These are phyloP conservation scores for Hypoxylon sp. DNA, from an alignment of 2,329 filamentous ascomycete genomes.

Conservation along the genomic window DNA sequence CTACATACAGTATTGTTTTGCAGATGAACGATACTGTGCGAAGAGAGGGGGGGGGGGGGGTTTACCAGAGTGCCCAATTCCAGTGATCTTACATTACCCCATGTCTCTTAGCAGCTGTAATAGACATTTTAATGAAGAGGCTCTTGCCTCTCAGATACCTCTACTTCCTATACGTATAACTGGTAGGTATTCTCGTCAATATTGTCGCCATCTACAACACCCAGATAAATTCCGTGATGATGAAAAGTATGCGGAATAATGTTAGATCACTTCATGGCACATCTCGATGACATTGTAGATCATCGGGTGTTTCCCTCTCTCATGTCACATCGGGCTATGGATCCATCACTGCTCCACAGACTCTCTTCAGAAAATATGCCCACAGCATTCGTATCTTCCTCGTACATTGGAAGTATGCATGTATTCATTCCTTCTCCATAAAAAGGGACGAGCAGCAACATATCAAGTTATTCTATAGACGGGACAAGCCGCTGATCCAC, in stretches of 20 bases:
- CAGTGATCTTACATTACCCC: background rate
- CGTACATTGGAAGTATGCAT: background rate
- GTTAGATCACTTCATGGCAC: constrained; percentile 1
- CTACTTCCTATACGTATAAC: background rate
- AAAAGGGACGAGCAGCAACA: background rate
- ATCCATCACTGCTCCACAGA: background rate
- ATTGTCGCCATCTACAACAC: background rate
- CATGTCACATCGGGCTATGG: constrained; percentile 2
- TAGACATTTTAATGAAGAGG: background rate
- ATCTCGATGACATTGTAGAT: constrained; percentile 21
- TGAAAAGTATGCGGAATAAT: constrained; percentile 9
- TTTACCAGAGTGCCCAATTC: background rate
- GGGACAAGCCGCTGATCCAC: background rate
- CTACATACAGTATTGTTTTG: constrained; percentile 18
- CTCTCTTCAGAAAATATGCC: background rate
- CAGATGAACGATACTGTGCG: background rate
- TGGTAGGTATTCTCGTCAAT: background rate
- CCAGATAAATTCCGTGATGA: background rate
- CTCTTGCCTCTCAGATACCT: background rate
- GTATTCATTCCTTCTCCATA: background rate
- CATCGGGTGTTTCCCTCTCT: constrained; percentile 25
- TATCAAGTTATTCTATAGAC: background rate
- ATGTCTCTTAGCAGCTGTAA: background rate
- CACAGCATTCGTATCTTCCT: background rate
- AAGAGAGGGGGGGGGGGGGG: too few relatives aligned